A percentile compares a stretch with the other conserved stretches of the same genome.
phyloP scores from a whole-genome alignment of 441 rosid genomes.

The Kokia cookei region DNA sequence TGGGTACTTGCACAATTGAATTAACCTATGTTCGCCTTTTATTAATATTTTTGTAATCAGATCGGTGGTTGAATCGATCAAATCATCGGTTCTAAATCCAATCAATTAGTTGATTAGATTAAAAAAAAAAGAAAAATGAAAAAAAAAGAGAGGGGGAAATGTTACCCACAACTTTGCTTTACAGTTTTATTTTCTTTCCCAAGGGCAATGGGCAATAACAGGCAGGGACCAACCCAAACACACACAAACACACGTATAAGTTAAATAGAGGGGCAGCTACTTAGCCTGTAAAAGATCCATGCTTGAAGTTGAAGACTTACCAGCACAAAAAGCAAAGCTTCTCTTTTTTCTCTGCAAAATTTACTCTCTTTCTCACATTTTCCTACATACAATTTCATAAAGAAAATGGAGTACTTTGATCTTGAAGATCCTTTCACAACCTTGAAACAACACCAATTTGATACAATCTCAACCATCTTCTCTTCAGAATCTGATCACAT shows the following conservation, averaged over 20 bases:
- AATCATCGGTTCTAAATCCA: no score
- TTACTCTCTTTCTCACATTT: conserved; percentile 3
- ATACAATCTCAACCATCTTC: conserved; percentile 28
- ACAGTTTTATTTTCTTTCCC: conserved; percentile 14
- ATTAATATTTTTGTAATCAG: no score
- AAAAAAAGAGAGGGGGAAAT: not conserved
- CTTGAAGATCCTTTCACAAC: conserved; percentile 53
- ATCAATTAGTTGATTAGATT: no score
- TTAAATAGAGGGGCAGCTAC: conserved; percentile 15
- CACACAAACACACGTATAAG: conserved; percentile 5
- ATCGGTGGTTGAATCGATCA: no score
- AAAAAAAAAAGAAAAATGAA: not conserved
- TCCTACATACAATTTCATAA: not conserved
- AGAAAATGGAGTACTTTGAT: conserved; percentile 45
- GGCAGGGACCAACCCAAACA: not conserved
- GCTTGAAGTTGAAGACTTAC: conserved; percentile 9
- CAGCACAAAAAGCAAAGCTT: conserved; percentile 41
- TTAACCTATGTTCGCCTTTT: no score
- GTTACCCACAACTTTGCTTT: not conserved
- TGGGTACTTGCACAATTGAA: no score
- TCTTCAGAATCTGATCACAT: conserved; percentile 48
- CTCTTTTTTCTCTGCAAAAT: conserved; percentile 10
- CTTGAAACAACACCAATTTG: conserved; percentile 15
- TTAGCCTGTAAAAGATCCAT: not conserved
- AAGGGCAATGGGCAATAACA: conserved; percentile 6